Evolutionary conservation across 805 yeast species (phyloP).

Genomic region (Yamadazyma tumulicola): DNA sequence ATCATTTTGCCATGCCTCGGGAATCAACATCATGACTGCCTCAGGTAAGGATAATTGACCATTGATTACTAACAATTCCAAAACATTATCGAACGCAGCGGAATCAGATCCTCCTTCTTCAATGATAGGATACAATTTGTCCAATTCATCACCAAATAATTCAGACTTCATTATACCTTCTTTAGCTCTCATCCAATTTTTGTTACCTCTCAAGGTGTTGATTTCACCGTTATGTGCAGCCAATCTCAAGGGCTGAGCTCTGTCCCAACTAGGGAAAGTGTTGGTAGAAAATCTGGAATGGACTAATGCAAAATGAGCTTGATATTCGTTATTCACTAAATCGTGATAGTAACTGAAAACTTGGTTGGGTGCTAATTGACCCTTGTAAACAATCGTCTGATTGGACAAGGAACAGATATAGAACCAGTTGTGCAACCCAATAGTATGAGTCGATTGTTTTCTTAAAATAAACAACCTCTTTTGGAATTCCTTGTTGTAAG

Average conservation of each 20-base stretch:
- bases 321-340: slow-evolving; percentile 83
- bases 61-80: slow-evolving; percentile 86
- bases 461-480: slow-evolving; percentile 81
- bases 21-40: slow-evolving; percentile 94
- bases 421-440: slow-evolving; percentile 96
- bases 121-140: slow-evolving; percentile 86
- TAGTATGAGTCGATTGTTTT: slow-evolving; percentile 85
- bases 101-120: slow-evolving; percentile 99
- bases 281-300: slow-evolving; percentile 97
- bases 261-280: slow-evolving; percentile 99
- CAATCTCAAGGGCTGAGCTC: slow-evolving; percentile 97
- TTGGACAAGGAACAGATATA: slow-evolving; percentile 90
- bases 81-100: slow-evolving; percentile 94
- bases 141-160: slow-evolving; percentile 87
- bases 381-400: slow-evolving; percentile 91
- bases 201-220: slow-evolving; percentile 94
- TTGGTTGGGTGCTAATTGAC: slow-evolving; percentile 95
- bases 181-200: slow-evolving; percentile 98
- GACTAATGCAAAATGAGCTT: slow-evolving; percentile 92
- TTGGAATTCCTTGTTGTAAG: slow-evolving; percentile 66
- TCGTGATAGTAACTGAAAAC: slow-evolving; percentile 95
- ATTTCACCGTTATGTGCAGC: slow-evolving; percentile 99
- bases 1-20: slow-evolving; percentile 97
- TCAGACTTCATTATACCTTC: slow-evolving; percentile 93
- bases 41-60: slow-evolving; percentile 92